Evolutionary conservation across 2,329 filamentous ascomycete genomes (phyloP), one percentile per base, ranked within the genome.

Genomic region (Paecilomyces sp.): DNA sequence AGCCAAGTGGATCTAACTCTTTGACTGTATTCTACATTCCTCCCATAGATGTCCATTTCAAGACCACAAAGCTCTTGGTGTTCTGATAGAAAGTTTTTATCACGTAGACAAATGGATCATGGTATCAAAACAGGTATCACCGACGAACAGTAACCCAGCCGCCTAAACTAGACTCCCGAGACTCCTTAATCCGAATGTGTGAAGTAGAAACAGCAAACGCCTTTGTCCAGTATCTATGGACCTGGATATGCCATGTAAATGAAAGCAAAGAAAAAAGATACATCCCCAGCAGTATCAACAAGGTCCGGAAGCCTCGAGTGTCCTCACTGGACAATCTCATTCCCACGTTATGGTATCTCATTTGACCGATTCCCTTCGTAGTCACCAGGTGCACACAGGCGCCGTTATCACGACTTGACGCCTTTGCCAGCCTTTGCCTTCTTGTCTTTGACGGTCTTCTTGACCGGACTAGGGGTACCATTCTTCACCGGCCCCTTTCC

Each of bases 391-490:
- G 15, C 47, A 51, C 22, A 11, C 51, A 5, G 7, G 3, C n/a
- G n/a, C 11, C 22, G 28, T 53, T 15, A 30, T 25, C 50, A 41
- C 64, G 51, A 67, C 56, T 67, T 68, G 4, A 36, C 58, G 55
- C 63, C 60, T 56, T 68, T 70, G 33, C 62, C 63, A 13, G 62
- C 50, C 58, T 67, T 67, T 24, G 60, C 33, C 58, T 68, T 67
- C 63, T 70, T 68, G 34, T 64, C 28, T 25, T 25, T 25, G 6
- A 30, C 64, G 50, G 55, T 62, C 60, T 69, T 69, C 64, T 68
- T 68, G 28, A 60, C 58, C 3, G 66, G 65, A 63, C 64, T 66
- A 53, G 65, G 55, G 63, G 66, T 63, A 57, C 64, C 66, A 56
- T 67, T 67, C 60, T 64, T 64, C 15, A 60, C 25, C 18, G 57